Conservation (phyloP, 1,284 basidiomycete genomes). For the Waitea zeae region DNA sequence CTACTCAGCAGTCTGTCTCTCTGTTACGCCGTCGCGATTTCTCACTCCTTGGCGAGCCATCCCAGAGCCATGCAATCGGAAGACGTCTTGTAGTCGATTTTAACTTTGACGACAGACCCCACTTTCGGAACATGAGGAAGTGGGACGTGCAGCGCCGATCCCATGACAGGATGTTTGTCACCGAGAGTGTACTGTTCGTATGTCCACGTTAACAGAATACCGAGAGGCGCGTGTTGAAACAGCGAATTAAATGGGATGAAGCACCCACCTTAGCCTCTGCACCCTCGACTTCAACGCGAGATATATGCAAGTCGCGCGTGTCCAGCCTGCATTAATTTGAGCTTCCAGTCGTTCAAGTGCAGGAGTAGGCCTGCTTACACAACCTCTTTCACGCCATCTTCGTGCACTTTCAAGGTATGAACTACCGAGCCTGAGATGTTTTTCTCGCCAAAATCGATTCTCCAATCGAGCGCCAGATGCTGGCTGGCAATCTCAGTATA, state of each 20-base stretch:
- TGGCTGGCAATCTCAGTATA: conserved; percentile 51
- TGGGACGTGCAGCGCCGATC: conserved; percentile 41
- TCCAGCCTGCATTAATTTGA: conserved; percentile 42
- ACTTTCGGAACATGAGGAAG: conserved; percentile 23
- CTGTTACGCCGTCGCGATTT: conserved; percentile 5
- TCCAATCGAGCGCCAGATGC: conserved; percentile 71
- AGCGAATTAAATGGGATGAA: no score
- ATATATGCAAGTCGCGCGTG: conserved; percentile 57
- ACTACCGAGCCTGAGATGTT: conserved; percentile 59
- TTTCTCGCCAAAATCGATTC: conserved; percentile 57
- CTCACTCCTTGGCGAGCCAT: conserved; percentile 77
- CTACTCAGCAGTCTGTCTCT: conserved; percentile 1
- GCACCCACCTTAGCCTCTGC: conserved; percentile 25
- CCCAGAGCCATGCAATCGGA: conserved; percentile 75
- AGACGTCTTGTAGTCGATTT: conserved; percentile 61
- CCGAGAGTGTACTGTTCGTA: conserved; percentile 29
- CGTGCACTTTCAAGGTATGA: conserved; percentile 43
- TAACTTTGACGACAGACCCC: conserved; percentile 34
- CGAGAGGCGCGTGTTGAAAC: no score
- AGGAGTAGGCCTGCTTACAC: conserved; percentile 23
- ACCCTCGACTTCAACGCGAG: conserved; percentile 37
- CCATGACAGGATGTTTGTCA: conserved; percentile 49
- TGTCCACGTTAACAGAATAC: not conserved
- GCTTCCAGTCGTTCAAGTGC: conserved; percentile 1
- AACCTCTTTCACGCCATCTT: conserved; percentile 45